Base-by-base conservation (phyloP, 106 monocot genomes). In the Acanthochlamys bracteata region DNA sequence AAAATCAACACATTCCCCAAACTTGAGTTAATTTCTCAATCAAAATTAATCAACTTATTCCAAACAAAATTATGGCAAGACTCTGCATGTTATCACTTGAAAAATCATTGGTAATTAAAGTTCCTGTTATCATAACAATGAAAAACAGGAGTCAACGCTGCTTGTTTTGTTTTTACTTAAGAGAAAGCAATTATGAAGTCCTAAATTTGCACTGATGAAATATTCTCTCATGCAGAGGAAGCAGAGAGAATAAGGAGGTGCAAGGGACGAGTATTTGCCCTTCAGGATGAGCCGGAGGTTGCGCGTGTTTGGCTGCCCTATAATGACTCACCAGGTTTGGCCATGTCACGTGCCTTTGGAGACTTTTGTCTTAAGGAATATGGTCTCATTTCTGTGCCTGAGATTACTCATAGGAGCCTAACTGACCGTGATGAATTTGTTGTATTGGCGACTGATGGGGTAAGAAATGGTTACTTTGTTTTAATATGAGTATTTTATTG, bases 341-440 rank as follows among this genome's bases (percentile, higher is more conserved):
- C 87, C 16, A 83, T 88, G 83, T 77, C 87, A 33, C 74, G 87
- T 41, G 83, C 87, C 27, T 74, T 88, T 66, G 87, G 87, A 21
- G 83, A 88, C 69, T 88, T 88, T 46, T 83, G 83, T 60, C 77
- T 88, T 1, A 88, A 88, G 66, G 80, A 88, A 60, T 88, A 77
- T 64, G 87, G 87, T 57, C 55, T 88, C 27, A 88, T 88, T 22
- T 83, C 80, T 59, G 83, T 88, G 46, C 87, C 83, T 16, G 83
- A 83, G 10, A 47, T 88, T 24, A 71, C 83, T 14, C 80, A 72
- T 67, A 43, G 80, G 23, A 70, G 20, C 13, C 61, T 88, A 25
- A 83, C 77, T 51, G 68, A 74, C 20, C 80, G 47, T 22, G 87
- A 83, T 55, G 77, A 83, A 43, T 88, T 88, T 49, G 49, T 88